These are phyloP conservation scores for Leccinum uliginosum DNA, from an alignment of 768 basidiomycete species.

Conservation along the genomic window DNA sequence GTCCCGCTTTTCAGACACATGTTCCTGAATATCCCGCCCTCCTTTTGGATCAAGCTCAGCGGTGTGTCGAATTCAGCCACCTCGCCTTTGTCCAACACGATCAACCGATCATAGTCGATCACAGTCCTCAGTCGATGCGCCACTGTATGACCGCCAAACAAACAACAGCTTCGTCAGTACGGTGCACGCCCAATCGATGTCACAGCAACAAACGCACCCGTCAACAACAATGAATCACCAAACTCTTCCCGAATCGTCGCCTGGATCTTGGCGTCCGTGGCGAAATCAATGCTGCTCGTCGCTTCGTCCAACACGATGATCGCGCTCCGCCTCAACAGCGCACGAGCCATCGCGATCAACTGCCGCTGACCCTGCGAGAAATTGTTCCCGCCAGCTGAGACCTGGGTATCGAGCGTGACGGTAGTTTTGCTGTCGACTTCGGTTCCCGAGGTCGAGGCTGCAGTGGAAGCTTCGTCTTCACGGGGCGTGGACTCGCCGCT, in stretches of 20 bases:
- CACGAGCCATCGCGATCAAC: slow-evolving; percentile 81
- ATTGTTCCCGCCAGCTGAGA: slow-evolving; percentile 83
- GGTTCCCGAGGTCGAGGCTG: slow-evolving; percentile 40
- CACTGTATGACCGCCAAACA: slow-evolving; percentile 27
- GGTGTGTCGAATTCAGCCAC: slow-evolving; percentile 69
- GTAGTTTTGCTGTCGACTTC: slow-evolving; percentile 53
- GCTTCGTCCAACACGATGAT: slow-evolving; percentile 82
- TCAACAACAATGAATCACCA: slow-evolving; percentile 64
- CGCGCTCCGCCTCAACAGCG: slow-evolving; percentile 63
- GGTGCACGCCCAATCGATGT: background rate
- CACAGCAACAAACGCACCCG: slow-evolving; percentile 42
- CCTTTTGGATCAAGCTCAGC: slow-evolving; percentile 56
- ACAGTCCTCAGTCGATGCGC: slow-evolving; percentile 75
- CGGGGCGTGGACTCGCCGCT: slow-evolving; percentile 42
- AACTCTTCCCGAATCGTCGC: slow-evolving; percentile 85
- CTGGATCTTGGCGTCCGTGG: slow-evolving; percentile 89
- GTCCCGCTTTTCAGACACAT: slow-evolving; percentile 74
- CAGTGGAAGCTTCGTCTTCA: slow-evolving; percentile 38
- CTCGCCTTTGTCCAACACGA: slow-evolving; percentile 61
- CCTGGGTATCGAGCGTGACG: slow-evolving; percentile 69
- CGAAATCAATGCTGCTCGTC: slow-evolving; percentile 83
- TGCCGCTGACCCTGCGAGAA: slow-evolving; percentile 93
- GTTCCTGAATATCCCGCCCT: slow-evolving; percentile 58
- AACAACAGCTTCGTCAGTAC: slow-evolving; percentile 2
- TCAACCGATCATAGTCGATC: slow-evolving; percentile 75